phyloP scores from a whole-genome alignment of 495 filamentous ascomycete genomes.

The Saxophila tyrrhenica region DNA sequence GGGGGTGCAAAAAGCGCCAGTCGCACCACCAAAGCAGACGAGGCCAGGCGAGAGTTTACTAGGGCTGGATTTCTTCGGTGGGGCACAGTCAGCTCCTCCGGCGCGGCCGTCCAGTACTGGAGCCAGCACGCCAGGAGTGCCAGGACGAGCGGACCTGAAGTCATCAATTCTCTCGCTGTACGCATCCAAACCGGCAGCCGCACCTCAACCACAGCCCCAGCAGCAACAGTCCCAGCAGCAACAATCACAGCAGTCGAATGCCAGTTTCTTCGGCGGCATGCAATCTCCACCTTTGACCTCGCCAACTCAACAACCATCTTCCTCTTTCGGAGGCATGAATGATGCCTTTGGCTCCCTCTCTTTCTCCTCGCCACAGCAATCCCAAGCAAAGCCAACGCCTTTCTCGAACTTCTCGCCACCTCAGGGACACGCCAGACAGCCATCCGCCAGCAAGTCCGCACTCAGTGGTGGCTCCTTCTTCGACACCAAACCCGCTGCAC shows the following conservation, averaged over 20 bases:
- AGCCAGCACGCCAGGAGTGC: constrained; percentile 38
- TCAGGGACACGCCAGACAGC: constrained; percentile 44
- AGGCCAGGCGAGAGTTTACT: constrained; percentile 77
- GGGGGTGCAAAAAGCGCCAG: constrained; percentile 51
- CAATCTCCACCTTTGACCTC: constrained; percentile 39
- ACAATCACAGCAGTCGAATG: constrained; percentile 45
- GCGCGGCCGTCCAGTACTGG: constrained; percentile 60
- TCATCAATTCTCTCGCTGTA: constrained; percentile 95
- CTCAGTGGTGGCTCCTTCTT: constrained; percentile 67
- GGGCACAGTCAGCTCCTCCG: constrained; percentile 49
- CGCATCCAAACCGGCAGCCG: constrained; percentile 47
- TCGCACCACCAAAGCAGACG: constrained; percentile 51
- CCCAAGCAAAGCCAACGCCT: constrained; percentile 49
- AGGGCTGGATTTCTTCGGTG: constrained; percentile 86
- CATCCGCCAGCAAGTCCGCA: constrained; percentile 28
- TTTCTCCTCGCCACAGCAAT: constrained; percentile 50
- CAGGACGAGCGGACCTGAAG: constrained; percentile 87
- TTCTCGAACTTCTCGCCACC: constrained; percentile 59
- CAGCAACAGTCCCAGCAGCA: constrained; percentile 53
- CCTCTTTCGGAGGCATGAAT: constrained; percentile 56
- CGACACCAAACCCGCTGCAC: constrained; percentile 34
- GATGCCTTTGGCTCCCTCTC: constrained; percentile 81
- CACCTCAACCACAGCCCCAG: constrained; percentile 30
- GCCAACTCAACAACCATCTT: constrained; percentile 33
- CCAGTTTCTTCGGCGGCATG: constrained; percentile 55